phyloP scores from a whole-genome alignment of 1,139 yeast genomes.

The Blastobotrys apis region DNA sequence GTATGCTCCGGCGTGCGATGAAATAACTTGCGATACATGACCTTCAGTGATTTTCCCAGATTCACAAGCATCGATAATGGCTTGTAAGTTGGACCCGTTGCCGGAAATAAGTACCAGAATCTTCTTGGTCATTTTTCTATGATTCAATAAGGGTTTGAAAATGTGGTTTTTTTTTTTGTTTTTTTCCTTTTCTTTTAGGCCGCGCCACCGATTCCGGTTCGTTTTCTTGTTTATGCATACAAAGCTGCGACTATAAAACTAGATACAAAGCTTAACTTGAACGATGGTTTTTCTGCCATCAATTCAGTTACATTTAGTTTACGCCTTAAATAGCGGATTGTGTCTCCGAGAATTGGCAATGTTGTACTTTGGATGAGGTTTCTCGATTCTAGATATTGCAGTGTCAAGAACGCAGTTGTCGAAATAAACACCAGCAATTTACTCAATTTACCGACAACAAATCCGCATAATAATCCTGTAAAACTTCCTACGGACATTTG shows the following conservation, averaged over 20 bases:
- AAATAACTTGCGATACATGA: slow-evolving; percentile 66
- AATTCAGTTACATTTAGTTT: slow-evolving; percentile 49
- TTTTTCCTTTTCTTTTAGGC: neutral
- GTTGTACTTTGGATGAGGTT: slow-evolving; percentile 48
- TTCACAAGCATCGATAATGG: slow-evolving; percentile 71
- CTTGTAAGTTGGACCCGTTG: slow-evolving; percentile 89
- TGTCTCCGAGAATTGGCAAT: slow-evolving; percentile 42
- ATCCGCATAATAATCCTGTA: slow-evolving; percentile 59
- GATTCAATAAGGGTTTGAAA: neutral
- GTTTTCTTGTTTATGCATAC: slow-evolving; percentile 36
- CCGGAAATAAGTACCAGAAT: slow-evolving; percentile 88
- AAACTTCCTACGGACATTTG: slow-evolving; percentile 67
- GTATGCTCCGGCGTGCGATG: slow-evolving; percentile 77
- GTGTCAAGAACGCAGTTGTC: slow-evolving; percentile 46
- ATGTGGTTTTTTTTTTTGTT: neutral
- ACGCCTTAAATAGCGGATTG: slow-evolving; percentile 45
- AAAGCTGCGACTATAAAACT: slow-evolving; percentile 63
- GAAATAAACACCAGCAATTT: slow-evolving; percentile 52
- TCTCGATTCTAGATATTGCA: slow-evolving; percentile 58
- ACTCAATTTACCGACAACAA: slow-evolving; percentile 61
- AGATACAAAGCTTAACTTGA: slow-evolving; percentile 55
- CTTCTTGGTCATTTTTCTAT: slow-evolving; percentile 17
- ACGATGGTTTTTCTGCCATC: slow-evolving; percentile 59
- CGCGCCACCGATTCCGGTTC: neutral
- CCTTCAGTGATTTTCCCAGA: slow-evolving; percentile 47